Percentiles rank a stretch among this genome's conserved stretches.
Conservation (phyloP, 192 early-diverging fungal genomes). For the Linderina pennispora region DNA sequence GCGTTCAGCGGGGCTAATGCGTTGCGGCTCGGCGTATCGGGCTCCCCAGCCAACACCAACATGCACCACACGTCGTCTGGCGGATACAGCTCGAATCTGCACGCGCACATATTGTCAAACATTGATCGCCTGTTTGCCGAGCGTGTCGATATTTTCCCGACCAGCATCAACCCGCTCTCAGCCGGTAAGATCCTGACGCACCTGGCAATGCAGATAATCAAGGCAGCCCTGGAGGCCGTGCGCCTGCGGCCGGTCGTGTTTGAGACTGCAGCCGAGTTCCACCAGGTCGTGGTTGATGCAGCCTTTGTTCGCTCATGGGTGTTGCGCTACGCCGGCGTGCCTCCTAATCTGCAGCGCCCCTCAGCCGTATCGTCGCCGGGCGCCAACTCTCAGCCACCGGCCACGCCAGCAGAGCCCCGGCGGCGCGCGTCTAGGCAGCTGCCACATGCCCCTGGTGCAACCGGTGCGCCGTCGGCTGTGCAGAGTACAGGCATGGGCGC, state of each 20-base stretch:
- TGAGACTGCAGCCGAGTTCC: conserved; percentile 5
- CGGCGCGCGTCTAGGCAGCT: conserved; percentile 1
- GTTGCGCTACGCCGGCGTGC: conserved; percentile 31
- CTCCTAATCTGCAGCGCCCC: conserved; percentile 9
- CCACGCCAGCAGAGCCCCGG: conserved; percentile 4
- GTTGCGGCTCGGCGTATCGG: not conserved
- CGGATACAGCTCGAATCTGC: conserved; percentile 5
- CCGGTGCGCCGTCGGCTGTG: not conserved
- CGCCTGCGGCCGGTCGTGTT: conserved; percentile 14
- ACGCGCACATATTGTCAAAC: conserved; percentile 39
- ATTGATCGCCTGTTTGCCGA: conserved; percentile 49
- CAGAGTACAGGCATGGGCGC: not conserved
- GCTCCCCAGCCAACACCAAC: not conserved
- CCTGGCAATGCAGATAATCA: conserved; percentile 38
- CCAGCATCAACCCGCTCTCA: conserved; percentile 10
- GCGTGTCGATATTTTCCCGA: conserved; percentile 41
- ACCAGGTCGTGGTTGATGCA: conserved; percentile 29
- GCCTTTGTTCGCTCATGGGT: conserved; percentile 37
- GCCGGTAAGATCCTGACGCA: conserved; percentile 35
- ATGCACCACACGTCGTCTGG: not conserved
- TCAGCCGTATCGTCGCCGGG: conserved; percentile 3
- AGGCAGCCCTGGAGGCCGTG: conserved; percentile 26
- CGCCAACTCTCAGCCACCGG: too few relatives aligned
- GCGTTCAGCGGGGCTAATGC: conserved; percentile 4
- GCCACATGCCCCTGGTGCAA: not conserved